A percentile compares a stretch with the other conserved stretches of the same genome.
Evolutionary conservation across 495 filamentous ascomycete genomes (phyloP).

Genomic region (Hamigera avellanea): DNA sequence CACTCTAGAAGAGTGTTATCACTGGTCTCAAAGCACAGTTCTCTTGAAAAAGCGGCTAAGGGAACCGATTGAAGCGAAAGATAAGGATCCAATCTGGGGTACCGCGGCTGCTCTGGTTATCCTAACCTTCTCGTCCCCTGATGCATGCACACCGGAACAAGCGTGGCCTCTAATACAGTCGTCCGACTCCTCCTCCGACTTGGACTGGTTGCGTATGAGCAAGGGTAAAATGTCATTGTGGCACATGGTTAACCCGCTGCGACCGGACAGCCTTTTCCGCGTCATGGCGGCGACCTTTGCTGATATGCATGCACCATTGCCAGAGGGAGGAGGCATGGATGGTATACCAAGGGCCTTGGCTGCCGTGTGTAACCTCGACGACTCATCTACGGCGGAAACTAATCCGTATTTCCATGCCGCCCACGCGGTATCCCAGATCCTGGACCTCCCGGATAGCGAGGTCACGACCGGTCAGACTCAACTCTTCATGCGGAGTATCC

Average conservation of each 20-base stretch:
- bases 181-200: slow-evolving; percentile 12
- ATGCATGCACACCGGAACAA: slow-evolving; percentile 25
- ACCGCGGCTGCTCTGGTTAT: slow-evolving; percentile 28
- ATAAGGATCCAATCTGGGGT: slow-evolving; percentile 34
- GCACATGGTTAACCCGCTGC: slow-evolving; percentile 25
- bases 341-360: slow-evolving; percentile 20
- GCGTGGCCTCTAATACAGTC: slow-evolving; percentile 33
- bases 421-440: slow-evolving; percentile 18
- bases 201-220: slow-evolving; percentile 33
- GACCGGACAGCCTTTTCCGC: slow-evolving; percentile 28
- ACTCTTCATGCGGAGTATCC: slow-evolving; percentile 15
- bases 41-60: slow-evolving; percentile 25
- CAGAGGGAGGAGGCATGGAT: slow-evolving; percentile 16
- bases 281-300: slow-evolving; percentile 22
- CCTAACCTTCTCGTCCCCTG: slow-evolving; percentile 25
- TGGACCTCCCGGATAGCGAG: slow-evolving; percentile 13
- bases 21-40: slow-evolving; percentile 27
- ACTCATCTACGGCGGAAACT: slow-evolving; percentile 19
- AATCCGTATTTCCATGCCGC: slow-evolving; percentile 31
- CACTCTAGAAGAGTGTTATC: slow-evolving; percentile 28
- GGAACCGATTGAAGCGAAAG: slow-evolving; percentile 20
- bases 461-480: slow-evolving; percentile 15
- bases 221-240: slow-evolving; percentile 34
- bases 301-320: slow-evolving; percentile 14
- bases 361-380: slow-evolving; percentile 18